These are phyloP conservation scores for Backusella psychrophila DNA, from an alignment of 192 early-diverging fungal genomes.

Conservation along the genomic window DNA sequence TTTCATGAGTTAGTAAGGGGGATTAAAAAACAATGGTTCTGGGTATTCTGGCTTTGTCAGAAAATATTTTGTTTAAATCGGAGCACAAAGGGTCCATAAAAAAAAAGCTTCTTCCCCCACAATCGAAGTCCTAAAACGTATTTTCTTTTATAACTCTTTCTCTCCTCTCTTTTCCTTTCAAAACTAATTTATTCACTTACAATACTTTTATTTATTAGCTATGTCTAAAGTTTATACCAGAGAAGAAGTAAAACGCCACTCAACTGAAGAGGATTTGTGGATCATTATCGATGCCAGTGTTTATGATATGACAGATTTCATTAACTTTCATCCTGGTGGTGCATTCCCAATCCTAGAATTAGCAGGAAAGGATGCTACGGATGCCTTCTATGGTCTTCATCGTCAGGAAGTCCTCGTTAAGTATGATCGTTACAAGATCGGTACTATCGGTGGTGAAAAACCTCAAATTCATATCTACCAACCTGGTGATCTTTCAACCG, in stretches of 20 bases:
- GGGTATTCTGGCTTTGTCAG: not conserved
- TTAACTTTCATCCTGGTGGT: constrained; percentile 59
- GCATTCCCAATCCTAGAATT: constrained; percentile 63
- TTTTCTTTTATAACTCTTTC: not conserved
- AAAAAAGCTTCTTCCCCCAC: not conserved
- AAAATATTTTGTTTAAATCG: not conserved
- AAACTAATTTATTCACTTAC: not conserved
- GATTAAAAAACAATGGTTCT: constrained; percentile 2
- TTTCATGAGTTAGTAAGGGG: not conserved
- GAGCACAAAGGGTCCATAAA: not conserved
- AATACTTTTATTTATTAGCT: not conserved
- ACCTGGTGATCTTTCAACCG: constrained; percentile 62
- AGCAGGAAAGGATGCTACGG: constrained; percentile 77
- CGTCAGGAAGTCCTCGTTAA: constrained; percentile 60
- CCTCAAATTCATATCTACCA: constrained; percentile 29
- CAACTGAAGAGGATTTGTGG: constrained; percentile 42
- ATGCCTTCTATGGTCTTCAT: constrained; percentile 39
- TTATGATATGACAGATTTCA: constrained; percentile 57
- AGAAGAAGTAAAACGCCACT: constrained; percentile 35
- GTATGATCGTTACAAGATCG: constrained; percentile 64
- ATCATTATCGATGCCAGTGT: constrained; percentile 60
- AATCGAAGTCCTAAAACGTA: not conserved
- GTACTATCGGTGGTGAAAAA: constrained; percentile 52
- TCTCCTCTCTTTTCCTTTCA: not conserved
- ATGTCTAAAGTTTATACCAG: not conserved